Evolutionary conservation across 2,329 filamentous ascomycete species (phyloP).

Genomic region (Xylariaceae sp.): DNA sequence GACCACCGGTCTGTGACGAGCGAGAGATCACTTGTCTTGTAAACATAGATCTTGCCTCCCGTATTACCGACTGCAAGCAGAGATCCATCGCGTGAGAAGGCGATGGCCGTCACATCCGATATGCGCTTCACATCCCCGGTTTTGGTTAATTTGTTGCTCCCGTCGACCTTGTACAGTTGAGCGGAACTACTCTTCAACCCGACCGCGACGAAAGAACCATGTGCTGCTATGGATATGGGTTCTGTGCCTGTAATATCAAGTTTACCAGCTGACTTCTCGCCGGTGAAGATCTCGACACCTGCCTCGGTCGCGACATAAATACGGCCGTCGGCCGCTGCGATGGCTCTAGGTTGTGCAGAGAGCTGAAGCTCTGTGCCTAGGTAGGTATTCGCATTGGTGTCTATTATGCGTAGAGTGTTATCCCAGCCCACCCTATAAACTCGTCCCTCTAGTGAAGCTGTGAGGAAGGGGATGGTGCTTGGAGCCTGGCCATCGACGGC

Average conservation of each 20-base stretch:
- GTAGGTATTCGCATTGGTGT: slow-evolving; percentile 71
- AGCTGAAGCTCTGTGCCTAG: slow-evolving; percentile 65
- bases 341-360: slow-evolving; percentile 67
- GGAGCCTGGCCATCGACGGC: slow-evolving; percentile 77
- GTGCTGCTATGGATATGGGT: slow-evolving; percentile 69
- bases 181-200: slow-evolving; percentile 71
- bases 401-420: slow-evolving; percentile 77
- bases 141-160: slow-evolving; percentile 53
- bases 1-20: slow-evolving; percentile 73
- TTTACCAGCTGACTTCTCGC: slow-evolving; percentile 57
- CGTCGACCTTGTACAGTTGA: slow-evolving; percentile 65
- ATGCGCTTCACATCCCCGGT: slow-evolving; percentile 65
- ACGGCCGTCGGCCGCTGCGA: slow-evolving; percentile 34
- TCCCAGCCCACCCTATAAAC: slow-evolving; percentile 94
- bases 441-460: slow-evolving; percentile 53
- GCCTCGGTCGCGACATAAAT: slow-evolving; percentile 50
- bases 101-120: slow-evolving; percentile 77
- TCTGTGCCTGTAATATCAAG: slow-evolving; percentile 55
- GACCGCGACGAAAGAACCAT: slow-evolving; percentile 65
- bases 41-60: slow-evolving; percentile 83
- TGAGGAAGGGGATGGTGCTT: no score
- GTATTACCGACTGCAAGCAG: slow-evolving; percentile 79
- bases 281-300: slow-evolving; percentile 54
- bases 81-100: slow-evolving; percentile 75
- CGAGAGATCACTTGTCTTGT: slow-evolving; percentile 55